Conservation (phyloP, 2,329 filamentous ascomycete genomes). For the Paraphaeosphaeria minitans region DNA sequence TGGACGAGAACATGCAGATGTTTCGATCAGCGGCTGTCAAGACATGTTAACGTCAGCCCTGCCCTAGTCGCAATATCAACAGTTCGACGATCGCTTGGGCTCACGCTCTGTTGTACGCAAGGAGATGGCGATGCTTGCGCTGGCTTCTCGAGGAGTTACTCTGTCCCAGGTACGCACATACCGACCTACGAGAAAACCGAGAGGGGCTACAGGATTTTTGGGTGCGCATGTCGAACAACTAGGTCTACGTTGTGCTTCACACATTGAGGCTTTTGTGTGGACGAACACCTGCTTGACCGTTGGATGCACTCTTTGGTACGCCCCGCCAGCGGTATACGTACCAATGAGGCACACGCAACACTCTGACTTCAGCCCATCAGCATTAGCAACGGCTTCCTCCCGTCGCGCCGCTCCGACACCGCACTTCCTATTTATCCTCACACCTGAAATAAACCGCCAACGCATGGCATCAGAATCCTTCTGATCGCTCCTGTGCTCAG, state of each 20-base stretch:
- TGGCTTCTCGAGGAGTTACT: no score
- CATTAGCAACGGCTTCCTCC: slow-evolving; percentile 3
- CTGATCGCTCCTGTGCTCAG: background rate
- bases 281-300: background rate
- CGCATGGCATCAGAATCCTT: background rate
- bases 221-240: background rate
- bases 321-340: background rate
- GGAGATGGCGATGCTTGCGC: no score
- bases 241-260: background rate
- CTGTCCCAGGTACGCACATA: no score
- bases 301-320: background rate
- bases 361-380: background rate
- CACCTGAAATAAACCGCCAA: background rate
- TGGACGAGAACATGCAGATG: slow-evolving; percentile 22
- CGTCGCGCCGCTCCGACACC: background rate
- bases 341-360: background rate
- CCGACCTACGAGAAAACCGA: background rate
- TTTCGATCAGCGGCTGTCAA: slow-evolving; percentile 25
- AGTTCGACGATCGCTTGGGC: background rate
- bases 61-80: slow-evolving; percentile 5
- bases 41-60: slow-evolving; percentile 16
- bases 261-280: background rate
- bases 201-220: background rate
- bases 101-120: background rate
- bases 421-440: background rate